phyloP scores from a whole-genome alignment of 163 green algal genomes.

The Scenedesmus sp. region DNA sequence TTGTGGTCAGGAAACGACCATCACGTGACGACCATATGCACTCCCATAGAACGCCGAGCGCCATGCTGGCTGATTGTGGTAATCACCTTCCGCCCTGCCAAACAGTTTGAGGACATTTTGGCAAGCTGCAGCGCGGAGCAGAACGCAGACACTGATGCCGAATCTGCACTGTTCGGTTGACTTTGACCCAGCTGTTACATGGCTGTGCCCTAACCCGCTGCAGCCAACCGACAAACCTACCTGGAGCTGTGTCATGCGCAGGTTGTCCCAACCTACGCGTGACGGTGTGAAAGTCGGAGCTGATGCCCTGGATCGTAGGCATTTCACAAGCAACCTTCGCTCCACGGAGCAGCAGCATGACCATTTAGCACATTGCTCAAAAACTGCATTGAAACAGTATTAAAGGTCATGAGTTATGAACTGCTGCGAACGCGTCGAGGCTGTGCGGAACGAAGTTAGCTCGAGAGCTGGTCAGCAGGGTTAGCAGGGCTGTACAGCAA shows the following conservation, averaged over 20 bases:
- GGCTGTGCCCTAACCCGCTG: constrained; percentile 1
- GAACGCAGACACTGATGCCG: too few species aligned
- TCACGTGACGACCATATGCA: too few species aligned
- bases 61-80: too few species aligned
- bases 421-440: neutral
- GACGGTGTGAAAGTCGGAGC: neutral
- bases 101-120: too few species aligned
- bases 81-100: too few species aligned
- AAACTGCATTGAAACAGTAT: neutral
- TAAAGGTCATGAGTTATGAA: neutral
- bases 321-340: neutral
- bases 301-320: neutral
- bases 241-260: neutral
- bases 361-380: neutral
- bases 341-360: neutral
- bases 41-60: too few species aligned
- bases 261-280: too few species aligned
- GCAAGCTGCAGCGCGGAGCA: too few species aligned
- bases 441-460: neutral
- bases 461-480: neutral
- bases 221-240: neutral
- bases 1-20: too few species aligned
- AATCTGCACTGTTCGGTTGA: neutral
- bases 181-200: neutral
- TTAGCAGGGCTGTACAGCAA: neutral